Percentiles rank a stretch among this genome's conserved stretches.
phyloP scores from a whole-genome alignment of 1,139 yeast species.

The Yueomyces sp. region DNA sequence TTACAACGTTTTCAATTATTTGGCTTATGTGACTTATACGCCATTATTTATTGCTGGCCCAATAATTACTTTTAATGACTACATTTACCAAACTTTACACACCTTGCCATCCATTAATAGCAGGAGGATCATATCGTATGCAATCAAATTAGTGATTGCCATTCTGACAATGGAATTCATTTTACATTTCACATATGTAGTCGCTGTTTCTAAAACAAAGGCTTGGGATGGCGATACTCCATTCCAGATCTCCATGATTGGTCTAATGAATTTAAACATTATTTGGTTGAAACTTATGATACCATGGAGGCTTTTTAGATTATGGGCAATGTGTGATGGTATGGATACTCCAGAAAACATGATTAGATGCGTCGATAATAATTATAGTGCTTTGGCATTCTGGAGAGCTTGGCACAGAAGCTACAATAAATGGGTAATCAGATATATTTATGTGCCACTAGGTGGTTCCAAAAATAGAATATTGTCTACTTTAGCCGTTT shows the following conservation, averaged over 20 bases:
- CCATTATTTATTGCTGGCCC: conserved; percentile 96
- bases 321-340: conserved; percentile 85
- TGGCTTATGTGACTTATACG: conserved; percentile 70
- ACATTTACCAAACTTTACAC: conserved; percentile 46
- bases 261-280: conserved; percentile 75
- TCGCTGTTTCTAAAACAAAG: conserved; percentile 71
- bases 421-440: conserved; percentile 76
- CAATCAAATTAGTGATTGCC: conserved; percentile 56
- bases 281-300: conserved; percentile 87
- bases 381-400: conserved; percentile 81
- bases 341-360: conserved; percentile 97
- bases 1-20: conserved; percentile 49
- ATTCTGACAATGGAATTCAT: conserved; percentile 78
- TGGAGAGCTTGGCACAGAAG: conserved; percentile 99
- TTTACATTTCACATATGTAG: conserved; percentile 81
- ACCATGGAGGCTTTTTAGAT: conserved; percentile 91
- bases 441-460: conserved; percentile 75
- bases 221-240: conserved; percentile 91
- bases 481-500: conserved; percentile 71
- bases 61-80: conserved; percentile 83
- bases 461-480: conserved; percentile 70
- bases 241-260: conserved; percentile 89
- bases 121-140: conserved; percentile 48
- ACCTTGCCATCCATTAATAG: conserved; percentile 40
- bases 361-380: conserved; percentile 92